phyloP scores from a whole-genome alignment of 441 rosid genomes.

The Bruguiera hainesii region DNA sequence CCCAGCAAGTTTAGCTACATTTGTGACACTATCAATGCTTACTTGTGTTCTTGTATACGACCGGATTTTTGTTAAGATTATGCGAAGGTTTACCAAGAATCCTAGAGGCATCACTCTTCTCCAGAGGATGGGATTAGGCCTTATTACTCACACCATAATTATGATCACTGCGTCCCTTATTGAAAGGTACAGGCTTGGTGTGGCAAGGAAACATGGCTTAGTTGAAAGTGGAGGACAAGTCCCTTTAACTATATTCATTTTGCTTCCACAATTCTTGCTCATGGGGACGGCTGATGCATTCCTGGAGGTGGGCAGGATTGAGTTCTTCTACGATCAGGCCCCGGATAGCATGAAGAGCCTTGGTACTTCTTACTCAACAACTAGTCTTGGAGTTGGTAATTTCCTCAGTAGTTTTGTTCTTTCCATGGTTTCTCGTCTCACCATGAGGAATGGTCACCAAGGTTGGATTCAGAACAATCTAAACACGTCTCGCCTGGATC shows the following conservation, averaged over 20 bases:
- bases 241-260: conserved; percentile 59
- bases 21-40: conserved; percentile 70
- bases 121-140: conserved; percentile 76
- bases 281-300: conserved; percentile 89
- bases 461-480: conserved; percentile 87
- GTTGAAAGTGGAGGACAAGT: conserved; percentile 47
- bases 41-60: conserved; percentile 65
- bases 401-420: conserved; percentile 74
- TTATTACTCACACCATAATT: conserved; percentile 52
- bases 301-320: conserved; percentile 71
- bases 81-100: conserved; percentile 49
- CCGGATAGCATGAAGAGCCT: conserved; percentile 63
- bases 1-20: conserved; percentile 63
- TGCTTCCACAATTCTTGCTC: conserved; percentile 79
- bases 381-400: conserved; percentile 58
- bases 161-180: conserved; percentile 57
- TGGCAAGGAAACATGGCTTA: conserved; percentile 52
- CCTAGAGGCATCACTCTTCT: conserved; percentile 90
- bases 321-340: conserved; percentile 92
- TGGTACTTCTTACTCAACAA: conserved; percentile 60
- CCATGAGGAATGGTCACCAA: conserved; percentile 42
- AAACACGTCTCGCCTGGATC: conserved; percentile 75
- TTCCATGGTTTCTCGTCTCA: conserved; percentile 52
- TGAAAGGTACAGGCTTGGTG: conserved; percentile 49
- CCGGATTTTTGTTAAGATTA: conserved; percentile 35